Evolutionary conservation across 2,329 filamentous ascomycete species (phyloP).

Genomic region (Paradendryphiella salina): DNA sequence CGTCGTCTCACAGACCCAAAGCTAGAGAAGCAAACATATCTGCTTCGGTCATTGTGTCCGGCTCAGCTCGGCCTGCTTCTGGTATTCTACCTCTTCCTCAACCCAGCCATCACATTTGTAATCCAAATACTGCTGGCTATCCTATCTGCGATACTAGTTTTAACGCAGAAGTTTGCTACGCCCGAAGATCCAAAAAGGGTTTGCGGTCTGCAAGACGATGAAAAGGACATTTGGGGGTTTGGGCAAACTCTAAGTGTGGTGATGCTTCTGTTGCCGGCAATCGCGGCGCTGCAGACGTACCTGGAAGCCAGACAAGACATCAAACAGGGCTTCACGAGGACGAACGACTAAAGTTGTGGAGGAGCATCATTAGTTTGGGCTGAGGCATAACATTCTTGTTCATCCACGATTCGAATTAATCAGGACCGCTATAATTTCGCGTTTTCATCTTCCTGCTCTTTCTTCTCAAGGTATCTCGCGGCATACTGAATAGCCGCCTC

Average conservation of each 20-base stretch:
- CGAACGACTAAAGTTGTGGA: neutral
- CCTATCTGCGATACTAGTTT: constrained; percentile 28
- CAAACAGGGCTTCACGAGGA: constrained; percentile 2
- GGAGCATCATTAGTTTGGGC: too few relatives aligned
- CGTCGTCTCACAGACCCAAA: constrained; percentile 14
- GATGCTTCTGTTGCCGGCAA: constrained; percentile 34
- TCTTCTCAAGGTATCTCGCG: constrained; percentile 32
- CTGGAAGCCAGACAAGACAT: constrained; percentile 36
- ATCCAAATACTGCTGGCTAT: constrained; percentile 33
- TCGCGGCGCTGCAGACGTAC: constrained; percentile 34
- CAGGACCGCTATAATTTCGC: neutral
- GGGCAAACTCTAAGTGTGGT: constrained; percentile 39
- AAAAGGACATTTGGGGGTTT: constrained; percentile 38
- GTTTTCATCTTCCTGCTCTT: neutral
- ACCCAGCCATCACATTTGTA: constrained; percentile 33
- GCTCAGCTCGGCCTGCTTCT: constrained; percentile 19
- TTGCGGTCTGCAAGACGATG: constrained; percentile 31
- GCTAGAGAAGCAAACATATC: neutral
- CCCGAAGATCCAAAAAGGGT: constrained; percentile 22
- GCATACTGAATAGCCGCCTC: constrained; percentile 52
- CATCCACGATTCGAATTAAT: too few relatives aligned
- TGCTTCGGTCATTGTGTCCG: constrained; percentile 4
- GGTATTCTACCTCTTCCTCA: constrained; percentile 33
- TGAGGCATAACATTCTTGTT: too few relatives aligned
- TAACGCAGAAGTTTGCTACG: constrained; percentile 35